These are phyloP conservation scores for Paracorniculantispora psalliotae DNA, from an alignment of 2,329 filamentous ascomycete genomes.

Conservation along the genomic window DNA sequence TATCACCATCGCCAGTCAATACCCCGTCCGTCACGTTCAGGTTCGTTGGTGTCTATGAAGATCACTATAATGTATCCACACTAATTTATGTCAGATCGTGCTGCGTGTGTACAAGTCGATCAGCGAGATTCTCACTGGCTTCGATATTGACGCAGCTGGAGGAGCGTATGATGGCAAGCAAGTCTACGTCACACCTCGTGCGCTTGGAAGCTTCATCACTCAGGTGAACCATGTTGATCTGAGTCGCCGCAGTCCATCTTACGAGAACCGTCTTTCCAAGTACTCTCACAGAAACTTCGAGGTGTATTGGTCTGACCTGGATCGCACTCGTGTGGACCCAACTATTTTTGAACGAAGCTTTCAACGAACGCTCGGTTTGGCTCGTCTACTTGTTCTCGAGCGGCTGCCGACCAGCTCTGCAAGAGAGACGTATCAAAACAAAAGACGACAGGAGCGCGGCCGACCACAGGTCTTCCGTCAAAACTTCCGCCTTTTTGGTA, in stretches of 20 bases:
- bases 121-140: slow-evolving; percentile 80
- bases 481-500: slow-evolving; percentile 48
- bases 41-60: slow-evolving; percentile 24
- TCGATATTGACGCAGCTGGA: slow-evolving; percentile 82
- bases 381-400: slow-evolving; percentile 74
- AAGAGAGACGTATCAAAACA: slow-evolving; percentile 64
- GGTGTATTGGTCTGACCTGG: slow-evolving; percentile 70
- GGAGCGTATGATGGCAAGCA: slow-evolving; percentile 76
- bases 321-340: slow-evolving; percentile 72
- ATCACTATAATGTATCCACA: not conserved
- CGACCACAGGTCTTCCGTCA: slow-evolving; percentile 51
- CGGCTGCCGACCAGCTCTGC: slow-evolving; percentile 65
- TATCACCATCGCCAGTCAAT: slow-evolving; percentile 79
- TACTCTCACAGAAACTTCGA: slow-evolving; percentile 83
- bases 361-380: slow-evolving; percentile 67
- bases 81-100: slow-evolving; percentile 55
- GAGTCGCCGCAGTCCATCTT: slow-evolving; percentile 74
- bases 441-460: slow-evolving; percentile 67
- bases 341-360: slow-evolving; percentile 85
- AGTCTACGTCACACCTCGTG: slow-evolving; percentile 73
- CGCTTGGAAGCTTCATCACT: slow-evolving; percentile 72
- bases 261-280: slow-evolving; percentile 81
- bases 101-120: slow-evolving; percentile 79
- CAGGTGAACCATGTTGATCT: slow-evolving; percentile 79
- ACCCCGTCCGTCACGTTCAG: slow-evolving; percentile 75